Evolutionary conservation across 148 eudicot species (phyloP), one percentile per base, ranked within the genome.

Genomic region (Camellia lanceoleosa): DNA sequence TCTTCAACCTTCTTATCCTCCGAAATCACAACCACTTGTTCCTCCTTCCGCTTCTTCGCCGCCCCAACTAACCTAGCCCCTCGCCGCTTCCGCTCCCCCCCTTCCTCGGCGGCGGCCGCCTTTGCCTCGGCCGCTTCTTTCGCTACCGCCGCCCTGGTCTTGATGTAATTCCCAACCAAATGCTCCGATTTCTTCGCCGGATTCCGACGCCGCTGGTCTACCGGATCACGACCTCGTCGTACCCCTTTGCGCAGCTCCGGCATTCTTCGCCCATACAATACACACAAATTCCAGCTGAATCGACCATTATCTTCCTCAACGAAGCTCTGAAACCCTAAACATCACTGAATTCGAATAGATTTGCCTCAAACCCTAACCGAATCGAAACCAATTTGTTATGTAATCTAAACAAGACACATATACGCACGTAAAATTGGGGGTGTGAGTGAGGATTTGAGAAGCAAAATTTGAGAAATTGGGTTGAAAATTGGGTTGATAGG

Each of bases 141-240:
- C 1, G 92, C 92, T 9, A 73, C 90, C 3, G 88, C 92, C 55
- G 92, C 91, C 75, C 92, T 83, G 42, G 92, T 90, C 69, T 88
- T 85, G 18, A 90, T 73, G 77, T 81, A 84, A 63, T 85, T 85
- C 0, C 85, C 88, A 41, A 72, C 85, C 72, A 87, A 81, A 68
- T 68, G 80, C 56, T 75, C 78, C 54, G 84, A 42, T 60, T 75
- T 79, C 71, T 82, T 80, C 47, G 38, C 73, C 38, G 43, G 61
- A 47, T 7, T 19, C 74, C 77, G 71, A 16, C 76, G 44, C 46
- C 63, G 60, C 14, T 63, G 63, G 56, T 68, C 78, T 79, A 82
- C 81, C 46, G 89, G 77, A 76, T 82, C 78, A 81, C 87, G 85
- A 55, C 88, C 68, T 60, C 88, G 84, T 52, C 85, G 86, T 38